Base-by-base conservation (phyloP, 345 rosid genomes). In the Rhodomyrtus tomentosa region DNA sequence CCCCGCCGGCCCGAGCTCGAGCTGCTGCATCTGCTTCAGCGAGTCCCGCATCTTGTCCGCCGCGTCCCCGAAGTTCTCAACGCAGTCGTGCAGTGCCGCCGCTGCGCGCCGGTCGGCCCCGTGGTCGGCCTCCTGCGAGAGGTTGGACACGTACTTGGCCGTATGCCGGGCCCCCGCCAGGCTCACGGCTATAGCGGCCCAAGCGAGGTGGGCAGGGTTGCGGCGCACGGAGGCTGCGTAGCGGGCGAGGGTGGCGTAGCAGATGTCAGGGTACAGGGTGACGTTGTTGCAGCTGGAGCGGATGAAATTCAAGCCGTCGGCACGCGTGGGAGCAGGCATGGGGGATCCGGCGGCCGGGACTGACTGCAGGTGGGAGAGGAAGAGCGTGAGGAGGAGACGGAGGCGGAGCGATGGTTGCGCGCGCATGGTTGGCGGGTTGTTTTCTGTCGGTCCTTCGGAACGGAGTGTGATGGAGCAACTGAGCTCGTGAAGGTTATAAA, bases 1-100 rank as follows among this genome's bases (percentile, higher is more conserved):
- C 74, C 92, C 88, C 3, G 89, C 72, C 8, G 90, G 82, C 48
- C 88, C 89, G 22, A 94, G 86, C 87, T 88, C 89, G 22, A 94
- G 86, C 87, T 88, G 89, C 10, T 91, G 84, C 90, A 96, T 92
- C 93, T 95, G 98, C 83, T 84, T 90, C 25, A 95, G 85, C 45
- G 99, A 96, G 29, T 93, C 95, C 29, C 86, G 87, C 85, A 96
- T 96, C 89, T 96, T 96, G 24, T 95, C 98, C 38, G 92, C 92
- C 7, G 98, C 98, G 84, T 95, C 99, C 36, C 89, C 94, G 83
- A 96, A 87, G 93, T 95, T 96, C 62, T 92, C 89, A 87, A 90
- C 89, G 89, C 99, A 96, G 91, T 96, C 99, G 87, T 85, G 98
- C 85, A 96, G 88, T 36, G 99, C 98, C 27, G 96, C 82, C 4